Conservation (phyloP, 768 basidiomycete genomes). For the Dendrothele bispora region DNA sequence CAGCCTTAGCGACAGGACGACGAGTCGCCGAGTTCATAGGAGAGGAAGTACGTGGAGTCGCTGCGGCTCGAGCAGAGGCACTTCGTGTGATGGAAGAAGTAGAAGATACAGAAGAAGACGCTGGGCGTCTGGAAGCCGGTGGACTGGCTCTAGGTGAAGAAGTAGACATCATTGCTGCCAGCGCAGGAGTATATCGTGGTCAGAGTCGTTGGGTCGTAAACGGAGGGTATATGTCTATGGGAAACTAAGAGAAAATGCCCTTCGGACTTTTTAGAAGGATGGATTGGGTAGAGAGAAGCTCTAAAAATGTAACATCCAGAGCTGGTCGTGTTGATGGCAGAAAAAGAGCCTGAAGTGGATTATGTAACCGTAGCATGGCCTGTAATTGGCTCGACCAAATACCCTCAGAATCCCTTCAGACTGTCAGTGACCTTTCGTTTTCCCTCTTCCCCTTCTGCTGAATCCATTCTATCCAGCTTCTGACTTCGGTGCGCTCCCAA, state of each 20-base stretch:
- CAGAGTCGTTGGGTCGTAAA: constrained; percentile 12
- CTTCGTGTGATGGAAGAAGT: constrained; percentile 49
- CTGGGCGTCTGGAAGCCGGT: constrained; percentile 43
- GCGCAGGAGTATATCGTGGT: constrained; percentile 25
- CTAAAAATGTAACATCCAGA: too few relatives aligned
- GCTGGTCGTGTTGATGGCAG: too few relatives aligned
- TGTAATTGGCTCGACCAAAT: constrained; percentile 27
- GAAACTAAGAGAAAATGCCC: constrained; percentile 2
- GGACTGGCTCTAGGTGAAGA: constrained; percentile 47
- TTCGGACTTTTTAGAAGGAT: neutral
- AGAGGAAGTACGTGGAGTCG: constrained; percentile 53
- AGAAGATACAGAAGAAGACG: constrained; percentile 44
- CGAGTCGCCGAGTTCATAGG: constrained; percentile 52
- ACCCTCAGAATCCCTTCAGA: constrained; percentile 32
- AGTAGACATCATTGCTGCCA: constrained; percentile 44
- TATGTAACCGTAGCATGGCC: too few relatives aligned
- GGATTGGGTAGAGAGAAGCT: too few relatives aligned
- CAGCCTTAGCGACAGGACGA: constrained; percentile 49
- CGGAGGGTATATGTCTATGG: constrained; percentile 8
- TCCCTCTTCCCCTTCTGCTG: neutral
- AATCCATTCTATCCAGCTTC: constrained; percentile 32
- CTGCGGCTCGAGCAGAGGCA: constrained; percentile 66
- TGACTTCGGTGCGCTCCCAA: constrained; percentile 38
- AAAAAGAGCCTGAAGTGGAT: too few relatives aligned
- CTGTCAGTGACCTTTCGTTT: constrained; percentile 26